These are phyloP conservation scores for Malus hybrid DNA, from an alignment of 331 rosid genomes.

Conservation along the genomic window DNA sequence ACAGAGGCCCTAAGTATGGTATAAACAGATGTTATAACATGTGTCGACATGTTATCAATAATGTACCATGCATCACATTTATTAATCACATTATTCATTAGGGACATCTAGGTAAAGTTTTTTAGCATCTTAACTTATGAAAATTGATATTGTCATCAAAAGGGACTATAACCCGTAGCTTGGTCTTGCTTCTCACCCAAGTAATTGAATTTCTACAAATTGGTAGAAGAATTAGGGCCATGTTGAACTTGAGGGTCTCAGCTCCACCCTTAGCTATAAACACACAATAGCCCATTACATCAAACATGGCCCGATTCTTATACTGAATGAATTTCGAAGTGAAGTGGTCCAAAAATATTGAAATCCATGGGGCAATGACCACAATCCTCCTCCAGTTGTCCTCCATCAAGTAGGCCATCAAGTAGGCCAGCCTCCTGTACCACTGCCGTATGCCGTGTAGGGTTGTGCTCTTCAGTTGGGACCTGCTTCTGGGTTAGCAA, in stretches of 20 bases:
- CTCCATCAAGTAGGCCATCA: conserved; percentile 50
- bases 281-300: conserved; percentile 84
- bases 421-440: conserved; percentile 35
- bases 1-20: too few species aligned
- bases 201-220: conserved; percentile 87
- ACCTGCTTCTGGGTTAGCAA: conserved; percentile 73
- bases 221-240: conserved; percentile 77
- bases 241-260: conserved; percentile 82
- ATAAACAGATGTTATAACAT: too few species aligned
- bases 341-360: conserved; percentile 54
- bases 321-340: conserved; percentile 82
- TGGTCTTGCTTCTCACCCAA: conserved; percentile 71
- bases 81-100: background rate
- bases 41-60: too few species aligned
- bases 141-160: conserved; percentile 49
- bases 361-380: conserved; percentile 55
- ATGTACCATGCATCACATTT: background rate
- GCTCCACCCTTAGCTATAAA: conserved; percentile 80
- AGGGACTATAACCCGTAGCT: conserved; percentile 50
- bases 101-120: too few species aligned
- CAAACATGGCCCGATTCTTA: conserved; percentile 39
- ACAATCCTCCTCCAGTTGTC: conserved; percentile 75
- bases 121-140: conserved; percentile 21
- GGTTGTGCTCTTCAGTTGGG: conserved; percentile 69
- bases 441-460: conserved; percentile 46